Evolutionary conservation across 2,329 filamentous ascomycete genomes (phyloP).

Genomic region (Diaporthe destruens): DNA sequence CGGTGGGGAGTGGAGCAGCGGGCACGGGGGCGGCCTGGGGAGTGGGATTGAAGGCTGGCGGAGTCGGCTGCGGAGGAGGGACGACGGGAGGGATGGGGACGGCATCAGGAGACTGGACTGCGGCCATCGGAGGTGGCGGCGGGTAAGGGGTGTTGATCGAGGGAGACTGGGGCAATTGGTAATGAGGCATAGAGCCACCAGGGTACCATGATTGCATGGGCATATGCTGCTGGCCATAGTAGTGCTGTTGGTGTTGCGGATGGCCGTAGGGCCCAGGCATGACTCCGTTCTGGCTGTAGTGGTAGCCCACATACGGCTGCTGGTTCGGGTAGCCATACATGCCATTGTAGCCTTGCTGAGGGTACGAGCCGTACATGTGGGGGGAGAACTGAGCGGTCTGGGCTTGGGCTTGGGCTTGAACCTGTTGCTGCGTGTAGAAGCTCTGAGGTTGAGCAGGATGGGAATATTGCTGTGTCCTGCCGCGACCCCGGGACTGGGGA

Average conservation of each 20-base stretch:
- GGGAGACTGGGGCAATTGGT: slow-evolving; percentile 59
- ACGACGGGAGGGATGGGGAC: slow-evolving; percentile 26
- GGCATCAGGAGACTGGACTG: slow-evolving; percentile 31
- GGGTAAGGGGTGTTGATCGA: slow-evolving; percentile 68
- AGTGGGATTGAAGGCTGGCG: slow-evolving; percentile 26
- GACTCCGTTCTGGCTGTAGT: slow-evolving; percentile 67
- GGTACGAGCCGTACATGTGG: slow-evolving; percentile 28
- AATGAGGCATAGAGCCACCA: slow-evolving; percentile 65
- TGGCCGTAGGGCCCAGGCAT: slow-evolving; percentile 60
- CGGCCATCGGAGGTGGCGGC: slow-evolving; percentile 49
- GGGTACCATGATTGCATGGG: slow-evolving; percentile 51
- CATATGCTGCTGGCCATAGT: slow-evolving; percentile 56
- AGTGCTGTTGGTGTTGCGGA: slow-evolving; percentile 65
- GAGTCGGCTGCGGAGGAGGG: slow-evolving; percentile 31
- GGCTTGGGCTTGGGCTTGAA: slow-evolving; percentile 2
- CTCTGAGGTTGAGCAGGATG: slow-evolving; percentile 40
- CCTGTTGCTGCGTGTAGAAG: slow-evolving; percentile 46
- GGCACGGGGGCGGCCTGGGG: slow-evolving; percentile 20
- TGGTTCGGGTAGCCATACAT: slow-evolving; percentile 43
- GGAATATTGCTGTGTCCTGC: slow-evolving; percentile 29
- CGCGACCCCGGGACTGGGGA: slow-evolving; percentile 35
- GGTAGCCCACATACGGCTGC: slow-evolving; percentile 64
- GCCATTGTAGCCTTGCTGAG: slow-evolving; percentile 30
- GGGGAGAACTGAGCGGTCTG: slow-evolving; percentile 24
- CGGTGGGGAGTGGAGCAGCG: slow-evolving; percentile 12